Base-by-base conservation (phyloP, 1,139 yeast genomes). In the Saccharomycopsis crataegensis region DNA sequence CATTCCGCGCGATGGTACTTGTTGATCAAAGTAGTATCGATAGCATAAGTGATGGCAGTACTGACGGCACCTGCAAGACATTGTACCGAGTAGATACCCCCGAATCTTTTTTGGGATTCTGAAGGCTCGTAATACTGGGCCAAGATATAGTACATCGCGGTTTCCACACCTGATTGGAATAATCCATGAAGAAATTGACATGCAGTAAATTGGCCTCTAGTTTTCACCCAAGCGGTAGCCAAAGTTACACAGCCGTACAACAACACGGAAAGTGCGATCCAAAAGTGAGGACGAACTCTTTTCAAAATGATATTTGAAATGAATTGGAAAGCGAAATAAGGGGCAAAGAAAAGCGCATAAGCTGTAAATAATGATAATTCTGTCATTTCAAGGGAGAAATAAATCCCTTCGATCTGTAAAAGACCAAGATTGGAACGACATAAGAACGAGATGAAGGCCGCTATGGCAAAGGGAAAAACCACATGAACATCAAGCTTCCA, bases 321-420 rank as follows among this genome's bases (percentile, higher is more conserved):
- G 44, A 85, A 75, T 65, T 86, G 94, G 59, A 82, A 79, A 33
- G 81, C 65, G 31, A 83, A 71, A 64, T 86, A 86, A 6, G 90
- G 90, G 17, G 84, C 84, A 61, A 83, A 86, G 65, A 86, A 86
- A 11, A 84, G 76, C 11, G 88, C 77, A 75, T 53, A 80, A 72
- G 43, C 75, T 59, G 59, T 78, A 78, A 57, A 70, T 67, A 60
- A 75, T 73, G 59, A 80, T 71, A 16, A 82, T 81, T n/a, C 65
- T 1, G 68, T 60, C 72, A 82, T 70, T 3, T 70, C 63, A 49
- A 81, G 61, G 49, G 75, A 82, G 52, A 78, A 78, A 59, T 75
- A 73, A 80, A 82, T 76, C 3, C 86, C 86, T 2, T 80, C 75
- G 33, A 81, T 82, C 62, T 80, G 82, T 1, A 86, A 84, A 59